Conservation (phyloP, 1,139 yeast genomes). For the Debaryomyces coudertii region DNA sequence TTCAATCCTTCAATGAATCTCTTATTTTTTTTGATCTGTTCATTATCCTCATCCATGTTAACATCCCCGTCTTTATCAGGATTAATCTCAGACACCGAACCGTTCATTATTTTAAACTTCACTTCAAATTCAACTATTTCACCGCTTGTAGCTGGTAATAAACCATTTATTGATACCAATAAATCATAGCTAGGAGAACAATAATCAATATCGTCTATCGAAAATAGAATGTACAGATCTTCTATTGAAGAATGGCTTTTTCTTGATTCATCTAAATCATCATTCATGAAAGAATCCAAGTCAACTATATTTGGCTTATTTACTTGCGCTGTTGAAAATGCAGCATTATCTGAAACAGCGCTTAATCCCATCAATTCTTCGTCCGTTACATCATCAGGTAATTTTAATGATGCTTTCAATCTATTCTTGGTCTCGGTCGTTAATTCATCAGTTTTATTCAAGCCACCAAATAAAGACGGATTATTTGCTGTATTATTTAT, state of each 20-base stretch:
- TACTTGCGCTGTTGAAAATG: constrained; percentile 23
- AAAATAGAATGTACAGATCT: constrained; percentile 23
- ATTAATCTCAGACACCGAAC: constrained; percentile 21
- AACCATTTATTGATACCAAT: constrained; percentile 27
- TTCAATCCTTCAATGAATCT: constrained; percentile 32
- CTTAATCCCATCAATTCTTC: constrained; percentile 44
- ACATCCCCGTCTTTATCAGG: constrained; percentile 25
- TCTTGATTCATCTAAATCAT: constrained; percentile 13
- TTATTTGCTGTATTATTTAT: constrained; percentile 2
- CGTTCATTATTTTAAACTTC: constrained; percentile 34
- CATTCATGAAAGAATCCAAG: constrained; percentile 28
- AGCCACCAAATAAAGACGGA: background rate
- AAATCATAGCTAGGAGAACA: constrained; percentile 27
- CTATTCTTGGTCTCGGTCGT: constrained; percentile 30
- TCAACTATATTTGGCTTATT: constrained; percentile 21
- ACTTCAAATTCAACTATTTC: constrained; percentile 17
- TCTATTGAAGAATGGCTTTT: background rate
- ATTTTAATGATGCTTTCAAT: constrained; percentile 39
- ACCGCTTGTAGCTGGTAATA: constrained; percentile 9
- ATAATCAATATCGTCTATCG: constrained; percentile 31
- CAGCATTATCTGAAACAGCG: constrained; percentile 28
- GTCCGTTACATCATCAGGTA: constrained; percentile 42
- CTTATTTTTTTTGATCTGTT: constrained; percentile 7
- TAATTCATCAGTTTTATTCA: constrained; percentile 7
- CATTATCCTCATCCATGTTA: constrained; percentile 17